Evolutionary conservation across 371 early-diverging fungal species (phyloP), one percentile per base, ranked within the genome.

Genomic region (Basidiobolus meristosporus): DNA sequence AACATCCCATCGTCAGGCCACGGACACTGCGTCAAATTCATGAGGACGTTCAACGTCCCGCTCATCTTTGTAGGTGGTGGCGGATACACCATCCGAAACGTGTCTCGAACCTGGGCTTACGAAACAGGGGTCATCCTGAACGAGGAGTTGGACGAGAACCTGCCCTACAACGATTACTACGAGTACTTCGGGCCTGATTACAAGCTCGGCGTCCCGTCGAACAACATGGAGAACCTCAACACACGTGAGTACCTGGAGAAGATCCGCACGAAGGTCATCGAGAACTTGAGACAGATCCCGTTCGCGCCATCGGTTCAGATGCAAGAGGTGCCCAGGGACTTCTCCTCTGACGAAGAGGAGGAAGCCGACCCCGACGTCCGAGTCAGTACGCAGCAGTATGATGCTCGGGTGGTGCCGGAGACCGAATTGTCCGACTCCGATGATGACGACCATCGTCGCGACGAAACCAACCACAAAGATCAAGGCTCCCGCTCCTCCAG

Each of bases 41-140:
- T 98, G 40, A 92, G 90, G 47, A 72, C 64, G 16, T 84, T 97
- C 50, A 80, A 85, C 48, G 61, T 98, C 40, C 99, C 99, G 7
- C 52, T 92, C 49, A 53, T 99, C 45, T 68, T 98, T 39, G 63
- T 99, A 2, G 99, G 99, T 42, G 99, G 99, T 22, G 99, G 99
- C 33, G 99, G 99, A 1, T 99, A 99, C 52, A 96, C 98, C 0
- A 92, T 98, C 56, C 77, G 93, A 42, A 98, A 99, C 57, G 99
- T 98, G 0, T 79, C 92, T 9, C 70, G 95, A 19, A 81, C 90
- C 7, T 99, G 99, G 99, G 82, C 93, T 3, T 97, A 92, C 52
- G 99, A 99, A 52, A 99, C 99, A 3, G 78, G 88, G 9, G 60
- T 93, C 1, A 66, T 91, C 0, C 71, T 91, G 14, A 93, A 82